Base-by-base conservation (phyloP, 192 early-diverging fungal genomes). In the Dimargaris xerosporica region DNA sequence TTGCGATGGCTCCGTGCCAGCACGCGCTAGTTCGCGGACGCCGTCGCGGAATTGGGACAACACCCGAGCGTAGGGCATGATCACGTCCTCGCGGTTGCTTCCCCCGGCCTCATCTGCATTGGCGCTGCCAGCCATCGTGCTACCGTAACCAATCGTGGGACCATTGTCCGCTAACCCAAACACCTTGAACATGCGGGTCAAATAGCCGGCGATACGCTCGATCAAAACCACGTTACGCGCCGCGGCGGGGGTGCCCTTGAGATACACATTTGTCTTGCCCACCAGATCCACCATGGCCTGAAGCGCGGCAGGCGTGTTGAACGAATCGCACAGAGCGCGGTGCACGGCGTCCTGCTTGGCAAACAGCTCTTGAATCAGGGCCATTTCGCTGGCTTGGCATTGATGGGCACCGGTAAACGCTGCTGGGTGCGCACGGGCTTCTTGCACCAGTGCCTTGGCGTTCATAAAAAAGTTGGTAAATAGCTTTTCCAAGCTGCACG, bases 401-500 rank as follows among this genome's bases (percentile, higher is more conserved):
- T 83, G 85, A 68, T 95, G 92, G 42, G 75, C 74, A 17, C 83
- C 85, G 34, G 81, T 84, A 21, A 80, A 84, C 12, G 72, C 75
- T 43, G 75, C 65, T 48, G 72, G 67, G 17, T 73, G 73, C 46
- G 69, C 68, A 34, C 79, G 76, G 53, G 70, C 65, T 52, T 93
- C 87, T 58, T 80, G 80, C 21, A 90, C 65, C 34, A 93, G 69
- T 5, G 93, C 90, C 64, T 84, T 86, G 53, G 81, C 71, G 65
- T 88, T 90, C 39, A 83, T 69, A 64, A 96, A 87, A 67, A 95
- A 96, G 82, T 95, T 98, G 80, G 85, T 78, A 55, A 99, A 80
- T 15, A 80, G 76, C 19, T 70, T 76, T 64, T 99, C 94, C 11
- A 89, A 71, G 0, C 78, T 75, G 54, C 84, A 76, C 4, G 90